Evolutionary conservation across 306 rosid species (phyloP).

Genomic region (Mucuna pruriens): DNA sequence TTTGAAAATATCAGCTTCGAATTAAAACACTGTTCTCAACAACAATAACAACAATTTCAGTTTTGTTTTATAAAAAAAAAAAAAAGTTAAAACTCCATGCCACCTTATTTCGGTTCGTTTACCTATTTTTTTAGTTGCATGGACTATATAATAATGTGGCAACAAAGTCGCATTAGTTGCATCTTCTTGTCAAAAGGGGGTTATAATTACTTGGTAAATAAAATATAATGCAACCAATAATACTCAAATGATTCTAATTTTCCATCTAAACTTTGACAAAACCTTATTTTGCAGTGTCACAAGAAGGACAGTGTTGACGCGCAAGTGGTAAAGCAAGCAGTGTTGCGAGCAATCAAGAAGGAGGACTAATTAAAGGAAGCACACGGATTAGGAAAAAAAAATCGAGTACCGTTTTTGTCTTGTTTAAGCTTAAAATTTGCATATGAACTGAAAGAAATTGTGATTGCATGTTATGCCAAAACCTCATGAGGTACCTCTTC

Average conservation of each 20-base stretch:
- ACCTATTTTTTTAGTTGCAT: conserved; percentile 2
- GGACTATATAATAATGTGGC: neutral
- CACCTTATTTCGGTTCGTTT: neutral
- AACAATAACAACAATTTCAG: neutral
- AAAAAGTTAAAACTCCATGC: neutral
- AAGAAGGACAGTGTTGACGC: conserved; percentile 63
- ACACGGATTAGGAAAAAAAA: neutral
- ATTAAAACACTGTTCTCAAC: neutral
- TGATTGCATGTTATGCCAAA: conserved; percentile 42
- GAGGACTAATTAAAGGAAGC: conserved; percentile 48
- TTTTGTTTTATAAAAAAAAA: neutral
- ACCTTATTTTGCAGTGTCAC: conserved; percentile 58
- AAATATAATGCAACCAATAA: neutral
- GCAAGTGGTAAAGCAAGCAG: conserved; percentile 85
- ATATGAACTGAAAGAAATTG: conserved; percentile 21
- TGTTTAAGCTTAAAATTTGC: conserved; percentile 28
- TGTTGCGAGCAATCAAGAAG: conserved; percentile 69
- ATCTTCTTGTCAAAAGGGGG: neutral
- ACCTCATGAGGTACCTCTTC: conserved; percentile 31
- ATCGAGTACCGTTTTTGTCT: conserved; percentile 27
- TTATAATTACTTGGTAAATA: neutral
- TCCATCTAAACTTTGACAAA: neutral
- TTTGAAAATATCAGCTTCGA: neutral
- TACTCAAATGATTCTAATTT: neutral
- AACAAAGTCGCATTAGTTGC: neutral